Percentiles rank a stretch among this genome's conserved stretches.
phyloP scores from a whole-genome alignment of 75 land plant genomes.

The Picea sitchensis region DNA sequence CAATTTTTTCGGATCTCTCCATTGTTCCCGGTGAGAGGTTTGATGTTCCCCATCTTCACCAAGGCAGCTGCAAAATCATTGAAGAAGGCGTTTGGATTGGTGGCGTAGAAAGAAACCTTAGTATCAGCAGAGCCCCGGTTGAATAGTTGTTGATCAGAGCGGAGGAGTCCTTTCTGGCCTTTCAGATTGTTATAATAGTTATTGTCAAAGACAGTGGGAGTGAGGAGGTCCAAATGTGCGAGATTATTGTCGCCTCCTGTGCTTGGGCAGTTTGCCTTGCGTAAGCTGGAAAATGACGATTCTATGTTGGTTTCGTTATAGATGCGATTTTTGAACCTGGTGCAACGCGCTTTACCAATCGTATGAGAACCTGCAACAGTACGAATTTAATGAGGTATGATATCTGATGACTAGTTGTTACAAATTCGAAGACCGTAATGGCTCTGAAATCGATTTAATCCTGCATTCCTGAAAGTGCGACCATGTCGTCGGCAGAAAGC shows the following conservation, averaged over 20 bases:
- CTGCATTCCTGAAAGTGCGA: not conserved
- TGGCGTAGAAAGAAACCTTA: not conserved
- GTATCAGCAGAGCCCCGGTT: not conserved
- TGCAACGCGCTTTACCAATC: conserved; percentile 10
- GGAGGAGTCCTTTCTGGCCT: not conserved
- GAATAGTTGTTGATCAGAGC: not conserved
- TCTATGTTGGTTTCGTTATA: conserved; percentile 2
- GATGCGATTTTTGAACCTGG: not conserved
- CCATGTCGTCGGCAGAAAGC: not conserved
- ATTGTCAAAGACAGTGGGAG: not conserved
- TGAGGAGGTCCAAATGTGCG: not conserved
- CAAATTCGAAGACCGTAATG: no score
- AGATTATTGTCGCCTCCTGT: not conserved
- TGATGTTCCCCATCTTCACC: conserved; percentile 20
- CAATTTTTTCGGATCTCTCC: conserved; percentile 33
- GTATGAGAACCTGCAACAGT: conserved; percentile 11
- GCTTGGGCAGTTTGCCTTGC: not conserved
- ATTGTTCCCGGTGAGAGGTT: not conserved
- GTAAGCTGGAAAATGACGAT: not conserved
- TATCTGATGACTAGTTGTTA: no score
- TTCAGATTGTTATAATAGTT: conserved; percentile 4
- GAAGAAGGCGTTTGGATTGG: not conserved
- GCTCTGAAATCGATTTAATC: no score
- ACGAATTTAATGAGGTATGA: no score
- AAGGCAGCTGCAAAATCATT: conserved; percentile 8